Evolutionary conservation across 257 asterid genomes (phyloP).

Genomic region (Solanum boliviense): DNA sequence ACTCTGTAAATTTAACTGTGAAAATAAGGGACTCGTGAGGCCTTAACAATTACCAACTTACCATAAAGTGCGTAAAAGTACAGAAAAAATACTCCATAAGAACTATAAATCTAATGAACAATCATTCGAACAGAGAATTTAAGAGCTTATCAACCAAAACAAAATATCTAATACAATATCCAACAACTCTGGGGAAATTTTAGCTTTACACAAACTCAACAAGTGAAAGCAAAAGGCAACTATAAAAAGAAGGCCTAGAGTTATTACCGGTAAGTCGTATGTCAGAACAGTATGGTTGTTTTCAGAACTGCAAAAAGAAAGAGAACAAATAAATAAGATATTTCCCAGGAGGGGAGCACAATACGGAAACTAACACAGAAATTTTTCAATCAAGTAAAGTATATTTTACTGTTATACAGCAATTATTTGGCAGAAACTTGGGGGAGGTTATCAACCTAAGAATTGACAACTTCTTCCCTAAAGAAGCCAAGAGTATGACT

Average conservation of each 20-base stretch:
- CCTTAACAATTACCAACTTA: not conserved
- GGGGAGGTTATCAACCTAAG: conserved; percentile 43
- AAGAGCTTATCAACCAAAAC: not conserved
- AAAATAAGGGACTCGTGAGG: not conserved
- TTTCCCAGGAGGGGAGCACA: conserved; percentile 8
- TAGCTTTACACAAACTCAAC: not conserved
- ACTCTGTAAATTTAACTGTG: not conserved
- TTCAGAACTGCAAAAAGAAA: conserved; percentile 48
- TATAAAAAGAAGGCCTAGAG: not conserved
- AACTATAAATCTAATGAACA: not conserved
- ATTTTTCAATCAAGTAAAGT: not conserved
- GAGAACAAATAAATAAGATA: conserved; percentile 1
- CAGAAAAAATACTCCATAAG: not conserved
- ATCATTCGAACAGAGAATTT: not conserved
- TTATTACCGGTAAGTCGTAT: conserved; percentile 75
- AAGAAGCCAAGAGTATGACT: conserved; percentile 74
- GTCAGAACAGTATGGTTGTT: conserved; percentile 71
- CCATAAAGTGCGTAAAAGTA: not conserved
- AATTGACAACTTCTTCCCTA: conserved; percentile 71
- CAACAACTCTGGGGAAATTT: not conserved
- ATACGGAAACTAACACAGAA: not conserved
- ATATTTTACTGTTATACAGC: not conserved
- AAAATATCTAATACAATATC: not conserved
- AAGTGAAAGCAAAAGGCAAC: not conserved
- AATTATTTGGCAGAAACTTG: not conserved